Evolutionary conservation across 768 basidiomycete genomes (phyloP), one percentile per base, ranked within the genome.

Genomic region (Russula vinacea): DNA sequence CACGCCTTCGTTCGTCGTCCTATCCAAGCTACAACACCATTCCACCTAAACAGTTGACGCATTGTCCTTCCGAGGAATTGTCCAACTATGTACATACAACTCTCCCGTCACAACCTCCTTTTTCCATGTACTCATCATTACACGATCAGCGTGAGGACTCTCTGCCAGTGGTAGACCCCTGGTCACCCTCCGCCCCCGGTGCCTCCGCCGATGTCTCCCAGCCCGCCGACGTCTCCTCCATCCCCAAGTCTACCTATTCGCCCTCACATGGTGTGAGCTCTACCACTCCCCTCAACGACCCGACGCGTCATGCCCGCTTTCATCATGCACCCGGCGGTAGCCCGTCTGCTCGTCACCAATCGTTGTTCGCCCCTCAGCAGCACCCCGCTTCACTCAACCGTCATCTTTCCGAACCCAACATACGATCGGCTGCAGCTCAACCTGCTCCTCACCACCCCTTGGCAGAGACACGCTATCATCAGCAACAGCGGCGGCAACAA

Each of bases 11-110:
- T 9, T 65, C 64, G 26, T 60, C 59, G 45, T 42, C 64, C 64
- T 65, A 65, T 52, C 64, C 64, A 61, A 65, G 64, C 64, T 65
- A 56, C 60, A 56, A 61, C 64, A 65, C 40, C 64, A 65, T 65
- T 65, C 64, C 54, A 61, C 45, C 64, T 60, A 65, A 65, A 65
- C 64, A 51, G 55, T 57, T 39, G 55, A 45, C 59, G 32, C 22
- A 47, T 24, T 61, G 54, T 61, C 64, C 64, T 60, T 53, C 64
- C 64, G 64, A 65, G 59, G 64, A 40, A 37, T 37, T 37, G 64
- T 44, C 59, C 14, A 50, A 65, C 64, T 65, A 65, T 65, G 64
- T 65, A 65, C 64, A 65, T 65, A 56, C 64, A 17, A 44, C 24
- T 56, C 58, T 45, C 37, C 58, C 64, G 3, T 61, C 54, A 42